A percentile compares a stretch with the other conserved stretches of the same genome.
Conservation (phyloP, 2,329 filamentous ascomycete species). For the Hortaea sp. region DNA sequence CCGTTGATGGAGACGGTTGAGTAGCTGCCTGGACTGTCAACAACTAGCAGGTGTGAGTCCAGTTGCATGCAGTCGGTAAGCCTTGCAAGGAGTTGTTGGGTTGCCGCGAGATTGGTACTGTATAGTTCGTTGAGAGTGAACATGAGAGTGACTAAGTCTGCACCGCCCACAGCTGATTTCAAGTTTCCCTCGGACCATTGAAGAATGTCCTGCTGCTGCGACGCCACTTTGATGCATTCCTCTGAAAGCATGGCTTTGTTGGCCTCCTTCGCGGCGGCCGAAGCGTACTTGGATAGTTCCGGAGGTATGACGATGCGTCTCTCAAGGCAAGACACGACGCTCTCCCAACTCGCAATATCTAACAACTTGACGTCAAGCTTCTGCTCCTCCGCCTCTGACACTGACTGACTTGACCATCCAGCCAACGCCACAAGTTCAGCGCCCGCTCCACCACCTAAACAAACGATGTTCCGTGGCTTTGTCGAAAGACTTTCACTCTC, state of each 20-base stretch:
- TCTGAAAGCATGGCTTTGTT: slow-evolving; percentile 29
- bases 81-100: slow-evolving; percentile 64
- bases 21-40: slow-evolving; percentile 91
- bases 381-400: too few relatives aligned
- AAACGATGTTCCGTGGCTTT: slow-evolving; percentile 35
- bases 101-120: slow-evolving; percentile 60
- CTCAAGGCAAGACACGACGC: slow-evolving; percentile 51
- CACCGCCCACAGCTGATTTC: slow-evolving; percentile 17
- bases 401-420: slow-evolving; percentile 32
- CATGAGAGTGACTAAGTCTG: slow-evolving; percentile 62
- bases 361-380: slow-evolving; percentile 51
- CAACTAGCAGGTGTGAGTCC: slow-evolving; percentile 66
- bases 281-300: slow-evolving; percentile 38
- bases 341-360: slow-evolving; percentile 71
- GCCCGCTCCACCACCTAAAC: slow-evolving; percentile 55
- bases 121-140: slow-evolving; percentile 97
- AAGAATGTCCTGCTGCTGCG: slow-evolving; percentile 44
- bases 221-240: slow-evolving; percentile 27
- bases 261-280: slow-evolving; percentile 32
- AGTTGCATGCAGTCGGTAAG: slow-evolving; percentile 50
- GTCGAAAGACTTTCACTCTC: neutral
- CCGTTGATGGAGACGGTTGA: slow-evolving; percentile 61
- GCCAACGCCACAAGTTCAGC: slow-evolving; percentile 57
- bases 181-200: slow-evolving; percentile 29
- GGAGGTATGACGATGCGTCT: slow-evolving; percentile 44